phyloP scores from a whole-genome alignment of 2,329 filamentous ascomycete genomes.

The Colletotrichum plurivorum region DNA sequence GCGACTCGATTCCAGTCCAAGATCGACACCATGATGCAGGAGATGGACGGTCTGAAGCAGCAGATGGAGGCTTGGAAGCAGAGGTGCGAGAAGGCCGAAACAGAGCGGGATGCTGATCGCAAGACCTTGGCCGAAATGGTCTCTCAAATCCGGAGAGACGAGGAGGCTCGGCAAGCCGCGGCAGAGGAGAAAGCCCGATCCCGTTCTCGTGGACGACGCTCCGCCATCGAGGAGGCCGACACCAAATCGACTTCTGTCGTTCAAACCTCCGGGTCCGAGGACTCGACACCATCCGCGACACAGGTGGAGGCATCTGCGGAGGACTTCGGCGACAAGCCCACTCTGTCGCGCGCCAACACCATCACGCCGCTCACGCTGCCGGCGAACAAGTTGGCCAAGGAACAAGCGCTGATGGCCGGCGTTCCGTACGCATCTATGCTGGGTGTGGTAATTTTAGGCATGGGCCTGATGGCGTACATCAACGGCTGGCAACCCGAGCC shows the following conservation, averaged over 20 bases:
- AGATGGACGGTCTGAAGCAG: slow-evolving; percentile 85
- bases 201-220: slow-evolving; percentile 48
- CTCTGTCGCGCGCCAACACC: slow-evolving; percentile 63
- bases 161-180: slow-evolving; percentile 65
- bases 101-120: slow-evolving; percentile 79
- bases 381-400: slow-evolving; percentile 57
- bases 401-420: slow-evolving; percentile 66
- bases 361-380: slow-evolving; percentile 61
- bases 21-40: slow-evolving; percentile 81
- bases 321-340: slow-evolving; percentile 56
- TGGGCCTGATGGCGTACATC: slow-evolving; percentile 88
- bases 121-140: slow-evolving; percentile 91
- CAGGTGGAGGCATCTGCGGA: slow-evolving; percentile 45
- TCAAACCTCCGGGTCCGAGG: slow-evolving; percentile 15
- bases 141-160: slow-evolving; percentile 80
- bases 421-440: slow-evolving; percentile 87
- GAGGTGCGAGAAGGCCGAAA: slow-evolving; percentile 85
- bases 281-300: slow-evolving; percentile 31
- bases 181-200: slow-evolving; percentile 56
- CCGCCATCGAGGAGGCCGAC: slow-evolving; percentile 28
- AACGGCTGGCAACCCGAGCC: slow-evolving; percentile 80
- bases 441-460: slow-evolving; percentile 84
- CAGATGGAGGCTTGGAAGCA: slow-evolving; percentile 84
- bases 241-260: slow-evolving; percentile 17
- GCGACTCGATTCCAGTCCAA: slow-evolving; percentile 73